A percentile compares a stretch with the other conserved stretches of the same genome.
Conservation (phyloP, 768 basidiomycete genomes). For the Stropharia rugosoannulata region DNA sequence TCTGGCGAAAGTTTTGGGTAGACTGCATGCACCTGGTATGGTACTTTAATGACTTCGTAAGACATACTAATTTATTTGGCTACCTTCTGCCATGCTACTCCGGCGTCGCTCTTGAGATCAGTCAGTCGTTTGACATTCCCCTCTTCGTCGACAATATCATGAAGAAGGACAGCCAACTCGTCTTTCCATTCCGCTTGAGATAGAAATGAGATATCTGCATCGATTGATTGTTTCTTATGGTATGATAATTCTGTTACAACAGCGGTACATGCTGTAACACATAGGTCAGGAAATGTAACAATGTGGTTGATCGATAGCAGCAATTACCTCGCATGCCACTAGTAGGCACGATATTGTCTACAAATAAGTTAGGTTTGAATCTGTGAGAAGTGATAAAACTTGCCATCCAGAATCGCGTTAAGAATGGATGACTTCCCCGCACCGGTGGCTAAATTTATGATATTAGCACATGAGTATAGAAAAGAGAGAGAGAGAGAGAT, state of each 20-base stretch:
- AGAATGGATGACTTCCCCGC: slow-evolving; percentile 62
- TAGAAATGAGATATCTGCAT: slow-evolving; percentile 60
- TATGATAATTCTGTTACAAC: slow-evolving; percentile 63
- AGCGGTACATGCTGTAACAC: slow-evolving; percentile 55
- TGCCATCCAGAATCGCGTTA: slow-evolving; percentile 62
- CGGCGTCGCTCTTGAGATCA: slow-evolving; percentile 58
- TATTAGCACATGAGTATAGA: not conserved
- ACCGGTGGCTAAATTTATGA: slow-evolving; percentile 43
- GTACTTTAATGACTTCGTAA: not conserved
- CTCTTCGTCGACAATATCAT: slow-evolving; percentile 60
- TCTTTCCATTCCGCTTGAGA: slow-evolving; percentile 55
- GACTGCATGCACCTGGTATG: slow-evolving; percentile 54
- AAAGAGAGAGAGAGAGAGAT: slow-evolving; percentile 8
- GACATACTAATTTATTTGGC: not conserved
- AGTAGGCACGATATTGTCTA: slow-evolving; percentile 64
- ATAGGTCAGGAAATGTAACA: not conserved
- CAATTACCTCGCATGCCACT: slow-evolving; percentile 60
- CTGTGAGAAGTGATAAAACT: slow-evolving; percentile 2
- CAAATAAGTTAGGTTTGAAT: slow-evolving; percentile 1
- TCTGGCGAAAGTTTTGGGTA: slow-evolving; percentile 54
- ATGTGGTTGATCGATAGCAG: not conserved
- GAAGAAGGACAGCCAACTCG: slow-evolving; percentile 52
- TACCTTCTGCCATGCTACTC: slow-evolving; percentile 63
- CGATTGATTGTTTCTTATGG: slow-evolving; percentile 53
- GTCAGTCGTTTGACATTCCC: slow-evolving; percentile 50